A percentile compares a stretch with the other conserved stretches of the same genome.
Conservation (phyloP, 2,329 filamentous ascomycete genomes). For the Pyricularia sp. region DNA sequence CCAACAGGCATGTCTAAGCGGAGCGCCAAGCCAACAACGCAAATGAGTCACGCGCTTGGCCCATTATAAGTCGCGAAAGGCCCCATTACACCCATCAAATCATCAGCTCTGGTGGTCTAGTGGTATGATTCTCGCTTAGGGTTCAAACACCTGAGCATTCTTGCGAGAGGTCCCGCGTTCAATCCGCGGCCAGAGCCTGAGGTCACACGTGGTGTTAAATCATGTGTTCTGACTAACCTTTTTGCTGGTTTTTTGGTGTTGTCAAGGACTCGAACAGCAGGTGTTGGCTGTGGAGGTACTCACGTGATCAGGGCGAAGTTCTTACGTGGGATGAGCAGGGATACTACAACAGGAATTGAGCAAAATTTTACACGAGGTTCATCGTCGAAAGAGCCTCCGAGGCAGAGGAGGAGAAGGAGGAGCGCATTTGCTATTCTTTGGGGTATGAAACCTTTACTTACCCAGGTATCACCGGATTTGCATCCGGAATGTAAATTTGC, state of each 20-base stretch:
- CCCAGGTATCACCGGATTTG: no score
- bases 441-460: no score
- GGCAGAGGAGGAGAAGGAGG: no score
- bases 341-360: no score
- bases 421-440: no score
- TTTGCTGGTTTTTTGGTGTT: background rate
- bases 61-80: background rate
- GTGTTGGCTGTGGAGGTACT: background rate
- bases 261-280: background rate
- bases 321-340: background rate
- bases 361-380: no score
- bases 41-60: background rate
- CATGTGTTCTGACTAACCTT: no score
- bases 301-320: background rate
- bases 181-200: background rate
- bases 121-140: slow-evolving; percentile 6
- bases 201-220: no score
- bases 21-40: background rate
- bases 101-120: slow-evolving; percentile 3
- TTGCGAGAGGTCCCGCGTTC: background rate
- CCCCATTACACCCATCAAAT: background rate
- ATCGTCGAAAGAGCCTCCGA: no score
- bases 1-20: background rate
- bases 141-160: background rate
- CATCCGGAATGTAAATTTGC: no score